Conservation (phyloP, 495 filamentous ascomycete species). For the Penicillium bialowiezense region DNA sequence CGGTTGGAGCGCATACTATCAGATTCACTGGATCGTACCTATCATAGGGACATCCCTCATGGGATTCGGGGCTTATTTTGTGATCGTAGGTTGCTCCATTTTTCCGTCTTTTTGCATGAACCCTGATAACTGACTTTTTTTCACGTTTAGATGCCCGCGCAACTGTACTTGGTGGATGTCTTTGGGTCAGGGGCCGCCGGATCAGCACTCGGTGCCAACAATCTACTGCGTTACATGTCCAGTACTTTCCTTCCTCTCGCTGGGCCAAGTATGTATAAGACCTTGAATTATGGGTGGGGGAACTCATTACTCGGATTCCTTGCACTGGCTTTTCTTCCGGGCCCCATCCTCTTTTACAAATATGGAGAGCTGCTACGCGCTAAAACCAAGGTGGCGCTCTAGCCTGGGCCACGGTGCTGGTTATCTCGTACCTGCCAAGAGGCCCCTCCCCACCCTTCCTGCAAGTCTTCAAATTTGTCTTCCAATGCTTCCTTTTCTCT, state of each 20-base stretch:
- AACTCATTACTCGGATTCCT: constrained; percentile 45
- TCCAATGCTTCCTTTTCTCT: too few relatives aligned
- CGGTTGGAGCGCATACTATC: constrained; percentile 34
- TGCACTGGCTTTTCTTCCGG: constrained; percentile 33
- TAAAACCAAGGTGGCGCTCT: not conserved
- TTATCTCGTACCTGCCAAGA: too few relatives aligned
- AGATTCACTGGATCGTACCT: constrained; percentile 36
- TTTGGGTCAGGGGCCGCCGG: constrained; percentile 31
- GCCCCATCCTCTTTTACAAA: constrained; percentile 27
- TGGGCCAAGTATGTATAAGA: constrained; percentile 35
- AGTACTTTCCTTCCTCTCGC: constrained; percentile 41
- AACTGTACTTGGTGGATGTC: constrained; percentile 34
- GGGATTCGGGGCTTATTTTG: constrained; percentile 27
- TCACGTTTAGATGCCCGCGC: constrained; percentile 21
- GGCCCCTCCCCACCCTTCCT: too few relatives aligned
- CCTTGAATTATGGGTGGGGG: constrained; percentile 44
- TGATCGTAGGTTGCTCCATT: constrained; percentile 13
- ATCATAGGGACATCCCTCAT: constrained; percentile 33
- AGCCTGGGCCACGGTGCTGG: too few relatives aligned
- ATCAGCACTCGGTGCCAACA: constrained; percentile 33
- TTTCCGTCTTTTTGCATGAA: not conserved
- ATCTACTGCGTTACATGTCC: constrained; percentile 32
- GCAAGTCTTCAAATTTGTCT: too few relatives aligned
- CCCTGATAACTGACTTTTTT: not conserved
- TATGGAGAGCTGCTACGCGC: constrained; percentile 19